These are phyloP conservation scores for Halenospora varia DNA, from an alignment of 495 filamentous ascomycete genomes.

Conservation along the genomic window DNA sequence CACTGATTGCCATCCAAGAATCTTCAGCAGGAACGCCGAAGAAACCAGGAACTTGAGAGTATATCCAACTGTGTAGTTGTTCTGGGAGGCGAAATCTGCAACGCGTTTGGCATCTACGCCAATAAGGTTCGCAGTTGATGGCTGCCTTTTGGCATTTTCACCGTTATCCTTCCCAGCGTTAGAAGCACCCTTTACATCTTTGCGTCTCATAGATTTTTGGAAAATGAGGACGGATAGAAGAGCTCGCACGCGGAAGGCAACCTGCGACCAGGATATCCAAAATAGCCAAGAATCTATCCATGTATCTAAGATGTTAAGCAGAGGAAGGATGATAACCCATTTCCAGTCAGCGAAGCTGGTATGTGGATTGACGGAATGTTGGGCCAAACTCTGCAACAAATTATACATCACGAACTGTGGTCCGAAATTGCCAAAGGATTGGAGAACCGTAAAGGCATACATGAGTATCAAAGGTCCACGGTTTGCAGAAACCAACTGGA, in stretches of 20 bases:
- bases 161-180: slow-evolving; percentile 43
- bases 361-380: slow-evolving; percentile 35
- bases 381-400: slow-evolving; percentile 60
- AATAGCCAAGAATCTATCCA: slow-evolving; percentile 58
- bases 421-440: slow-evolving; percentile 56
- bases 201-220: slow-evolving; percentile 72
- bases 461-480: too few relatives aligned
- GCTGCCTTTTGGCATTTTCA: slow-evolving; percentile 61
- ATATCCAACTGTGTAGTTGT: slow-evolving; percentile 58
- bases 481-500: slow-evolving; percentile 50
- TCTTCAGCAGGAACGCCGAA: slow-evolving; percentile 56
- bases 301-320: slow-evolving; percentile 49
- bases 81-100: slow-evolving; percentile 63
- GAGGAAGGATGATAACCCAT: slow-evolving; percentile 63
- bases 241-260: slow-evolving; percentile 61
- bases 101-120: slow-evolving; percentile 74
- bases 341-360: slow-evolving; percentile 51
- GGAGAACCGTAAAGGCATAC: slow-evolving; percentile 46
- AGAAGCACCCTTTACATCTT: slow-evolving; percentile 62
- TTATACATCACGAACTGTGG: slow-evolving; percentile 67
- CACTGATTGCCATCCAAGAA: slow-evolving; percentile 72
- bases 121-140: slow-evolving; percentile 75
- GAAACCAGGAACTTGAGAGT: slow-evolving; percentile 62
- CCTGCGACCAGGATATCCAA: slow-evolving; percentile 61
- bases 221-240: slow-evolving; percentile 73